Evolutionary conservation across 2,329 filamentous ascomycete species (phyloP), one percentile per base, ranked within the genome.

Genomic region (Arthrinium phaeospermum): DNA sequence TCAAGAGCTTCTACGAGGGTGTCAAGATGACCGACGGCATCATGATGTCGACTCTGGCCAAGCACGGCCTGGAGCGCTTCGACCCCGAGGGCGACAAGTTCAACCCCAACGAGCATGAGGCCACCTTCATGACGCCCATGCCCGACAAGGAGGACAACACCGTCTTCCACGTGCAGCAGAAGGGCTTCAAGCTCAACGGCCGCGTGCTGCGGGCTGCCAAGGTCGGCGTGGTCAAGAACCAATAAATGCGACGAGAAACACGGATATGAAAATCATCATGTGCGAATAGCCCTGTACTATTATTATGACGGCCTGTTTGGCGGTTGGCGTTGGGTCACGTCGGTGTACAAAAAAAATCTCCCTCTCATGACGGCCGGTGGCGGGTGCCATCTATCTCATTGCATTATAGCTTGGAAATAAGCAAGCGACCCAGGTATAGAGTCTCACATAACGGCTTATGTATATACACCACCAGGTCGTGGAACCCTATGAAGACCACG

Each of bases 31-130:
- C 96, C 44, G 94, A 98, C 85, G 87, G 83, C 73, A 95, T 98
- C 79, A 87, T 99, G 79, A 91, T 98, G 87, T 88, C 88, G 81
- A 97, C 96, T 24, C 88, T 99, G 76, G 91, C 94, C 86, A 98
- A 97, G 88, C 96, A 99, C 83, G 96, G 96, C 71, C 87, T 99
- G 74, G 94, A 97, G 87, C 89, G 95, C 77, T 94, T 98, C 82
- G 91, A 95, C 81, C 96, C 96, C 24, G 86, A 90, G 75, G 89
- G 91, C 78, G 92, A 96, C 82, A 95, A 94, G 84, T 99, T 99
- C 87, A 93, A 99, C 86, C 95, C 96, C 76, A 98, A 98, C 84
- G 89, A 94, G 84, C 96, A 98, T 83, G 96, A 99, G 88, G 96
- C 96, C 49, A 96, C 94, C 30, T 98, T 98, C 85, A 95, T 97